These are phyloP conservation scores for Calcarisporium arbuscula DNA, from an alignment of 2,329 filamentous ascomycete species.

Conservation along the genomic window DNA sequence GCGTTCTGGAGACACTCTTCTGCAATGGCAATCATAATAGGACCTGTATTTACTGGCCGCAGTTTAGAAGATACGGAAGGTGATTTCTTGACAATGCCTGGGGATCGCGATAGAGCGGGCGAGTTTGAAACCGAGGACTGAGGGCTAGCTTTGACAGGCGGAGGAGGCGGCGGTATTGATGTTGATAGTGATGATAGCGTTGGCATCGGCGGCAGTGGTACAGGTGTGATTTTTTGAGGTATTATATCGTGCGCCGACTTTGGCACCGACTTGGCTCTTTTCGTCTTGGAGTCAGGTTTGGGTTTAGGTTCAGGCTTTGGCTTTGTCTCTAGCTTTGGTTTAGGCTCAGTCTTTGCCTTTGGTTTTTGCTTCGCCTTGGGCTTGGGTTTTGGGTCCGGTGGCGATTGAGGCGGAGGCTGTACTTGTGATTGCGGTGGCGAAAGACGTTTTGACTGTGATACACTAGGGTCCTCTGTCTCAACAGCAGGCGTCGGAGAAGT, in stretches of 20 bases:
- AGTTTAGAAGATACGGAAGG: slow-evolving; percentile 34
- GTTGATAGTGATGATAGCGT: not conserved
- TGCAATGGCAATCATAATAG: slow-evolving; percentile 62
- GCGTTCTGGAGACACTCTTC: slow-evolving; percentile 71
- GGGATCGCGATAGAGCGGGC: slow-evolving; percentile 33
- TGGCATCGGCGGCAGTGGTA: no score
- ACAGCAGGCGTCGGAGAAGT: not conserved
- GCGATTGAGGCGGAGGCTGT: slow-evolving; percentile 4
- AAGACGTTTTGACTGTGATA: slow-evolving; percentile 5
- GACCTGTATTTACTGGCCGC: slow-evolving; percentile 42
- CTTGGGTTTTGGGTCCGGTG: slow-evolving; percentile 4
- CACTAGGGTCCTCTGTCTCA: slow-evolving; percentile 6
- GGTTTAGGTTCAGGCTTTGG: no score
- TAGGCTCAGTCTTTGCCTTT: slow-evolving; percentile 9
- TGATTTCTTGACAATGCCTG: slow-evolving; percentile 34
- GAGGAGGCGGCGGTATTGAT: slow-evolving; percentile 12
- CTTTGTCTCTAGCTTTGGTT: no score
- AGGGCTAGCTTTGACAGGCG: slow-evolving; percentile 29
- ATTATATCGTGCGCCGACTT: no score
- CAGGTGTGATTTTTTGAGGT: no score
- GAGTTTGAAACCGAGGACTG: slow-evolving; percentile 34
- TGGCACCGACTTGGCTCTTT: no score
- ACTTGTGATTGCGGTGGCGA: slow-evolving; percentile 4
- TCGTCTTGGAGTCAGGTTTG: no score
- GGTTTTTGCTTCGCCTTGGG: slow-evolving; percentile 9